phyloP scores from a whole-genome alignment of 2,329 filamentous ascomycete species.

The Truncatella angustata region DNA sequence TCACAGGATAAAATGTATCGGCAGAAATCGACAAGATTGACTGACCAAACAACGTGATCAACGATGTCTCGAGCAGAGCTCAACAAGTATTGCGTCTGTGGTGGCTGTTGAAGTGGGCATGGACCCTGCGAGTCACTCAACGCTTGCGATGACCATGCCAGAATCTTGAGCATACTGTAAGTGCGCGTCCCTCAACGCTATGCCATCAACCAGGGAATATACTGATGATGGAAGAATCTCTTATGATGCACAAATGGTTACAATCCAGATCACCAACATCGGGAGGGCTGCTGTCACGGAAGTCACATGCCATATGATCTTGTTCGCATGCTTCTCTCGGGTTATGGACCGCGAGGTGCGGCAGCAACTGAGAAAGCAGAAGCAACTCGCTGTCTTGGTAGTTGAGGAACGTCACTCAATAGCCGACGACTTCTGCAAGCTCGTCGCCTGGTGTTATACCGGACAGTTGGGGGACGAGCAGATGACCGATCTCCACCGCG shows the following conservation, averaged over 20 bases:
- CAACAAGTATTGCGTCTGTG: slow-evolving; percentile 8
- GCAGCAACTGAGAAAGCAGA: background rate
- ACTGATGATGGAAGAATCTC: too few species aligned
- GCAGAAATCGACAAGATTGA: background rate
- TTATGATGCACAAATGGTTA: background rate
- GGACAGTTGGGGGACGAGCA: background rate
- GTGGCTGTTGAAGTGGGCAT: background rate
- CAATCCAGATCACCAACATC: background rate
- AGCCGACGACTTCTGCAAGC: background rate
- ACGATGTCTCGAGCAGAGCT: background rate
- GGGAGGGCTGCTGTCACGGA: background rate
- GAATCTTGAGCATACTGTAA: background rate
- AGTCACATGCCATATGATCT: background rate
- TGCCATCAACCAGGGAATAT: too few species aligned
- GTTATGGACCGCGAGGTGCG: background rate
- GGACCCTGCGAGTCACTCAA: background rate
- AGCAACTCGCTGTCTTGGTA: too few species aligned
- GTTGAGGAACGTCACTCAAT: too few species aligned
- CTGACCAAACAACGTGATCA: too few species aligned
- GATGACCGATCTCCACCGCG: background rate
- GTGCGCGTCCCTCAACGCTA: too few species aligned
- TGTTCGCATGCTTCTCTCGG: slow-evolving; percentile 2
- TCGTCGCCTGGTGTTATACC: slow-evolving; percentile 12
- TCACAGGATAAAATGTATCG: too few species aligned
- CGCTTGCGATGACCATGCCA: background rate